Conservation (phyloP, 371 early-diverging fungal genomes). For the Syncephalastrum monosporum region DNA sequence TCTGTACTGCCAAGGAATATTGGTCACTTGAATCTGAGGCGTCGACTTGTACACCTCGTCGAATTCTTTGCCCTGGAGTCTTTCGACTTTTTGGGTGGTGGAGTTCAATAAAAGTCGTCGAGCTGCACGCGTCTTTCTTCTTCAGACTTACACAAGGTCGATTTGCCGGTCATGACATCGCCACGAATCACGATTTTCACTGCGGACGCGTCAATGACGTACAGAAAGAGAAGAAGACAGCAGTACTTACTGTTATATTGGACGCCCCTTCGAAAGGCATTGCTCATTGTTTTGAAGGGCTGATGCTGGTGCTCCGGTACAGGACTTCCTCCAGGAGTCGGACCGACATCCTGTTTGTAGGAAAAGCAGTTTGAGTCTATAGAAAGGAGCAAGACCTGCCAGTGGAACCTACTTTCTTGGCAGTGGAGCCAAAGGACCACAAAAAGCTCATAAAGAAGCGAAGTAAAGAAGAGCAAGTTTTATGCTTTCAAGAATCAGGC, state of each 20-base stretch:
- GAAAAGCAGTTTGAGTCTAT: background rate
- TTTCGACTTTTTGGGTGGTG: slow-evolving; percentile 39
- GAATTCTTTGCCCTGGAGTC: slow-evolving; percentile 60
- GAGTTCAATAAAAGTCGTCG: slow-evolving; percentile 9
- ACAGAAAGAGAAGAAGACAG: background rate
- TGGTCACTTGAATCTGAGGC: slow-evolving; percentile 65
- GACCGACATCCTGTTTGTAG: slow-evolving; percentile 15
- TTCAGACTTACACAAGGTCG: slow-evolving; percentile 52
- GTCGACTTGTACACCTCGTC: slow-evolving; percentile 52
- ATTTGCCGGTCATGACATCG: slow-evolving; percentile 67
- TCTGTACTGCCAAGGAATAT: slow-evolving; percentile 68
- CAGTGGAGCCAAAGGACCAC: slow-evolving; percentile 41
- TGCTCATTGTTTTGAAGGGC: slow-evolving; percentile 46
- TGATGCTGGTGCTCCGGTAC: slow-evolving; percentile 19
- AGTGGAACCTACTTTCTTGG: slow-evolving; percentile 18
- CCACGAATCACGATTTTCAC: slow-evolving; percentile 70
- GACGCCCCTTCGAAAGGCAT: slow-evolving; percentile 50
- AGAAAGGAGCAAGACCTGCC: background rate
- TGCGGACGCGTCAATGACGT: slow-evolving; percentile 13
- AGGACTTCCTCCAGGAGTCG: slow-evolving; percentile 6
- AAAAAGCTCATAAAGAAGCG: slow-evolving; percentile 32
- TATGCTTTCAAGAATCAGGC: too few relatives aligned
- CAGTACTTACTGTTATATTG: slow-evolving; percentile 50
- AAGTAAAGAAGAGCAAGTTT: slow-evolving; percentile 1
- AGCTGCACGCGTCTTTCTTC: background rate